These are phyloP conservation scores for Colletotrichum sp. DNA, from an alignment of 2,329 filamentous ascomycete genomes.

Conservation along the genomic window DNA sequence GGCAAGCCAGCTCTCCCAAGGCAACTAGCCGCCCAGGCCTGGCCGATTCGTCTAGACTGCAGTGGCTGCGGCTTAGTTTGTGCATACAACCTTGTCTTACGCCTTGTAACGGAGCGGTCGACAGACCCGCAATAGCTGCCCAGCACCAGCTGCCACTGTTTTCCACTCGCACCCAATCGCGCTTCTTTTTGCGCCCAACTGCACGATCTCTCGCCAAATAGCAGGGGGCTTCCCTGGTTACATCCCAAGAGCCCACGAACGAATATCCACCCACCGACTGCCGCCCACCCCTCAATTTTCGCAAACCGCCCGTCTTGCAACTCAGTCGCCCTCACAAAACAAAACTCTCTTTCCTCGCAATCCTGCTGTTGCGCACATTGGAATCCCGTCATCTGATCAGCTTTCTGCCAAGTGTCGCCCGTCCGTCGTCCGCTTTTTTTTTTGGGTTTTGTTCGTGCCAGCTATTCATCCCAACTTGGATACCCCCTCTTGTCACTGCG, in stretches of 20 bases:
- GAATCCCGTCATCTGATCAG: conserved; percentile 9
- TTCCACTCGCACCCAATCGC: conserved; percentile 20
- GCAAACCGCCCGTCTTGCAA: conserved; percentile 12
- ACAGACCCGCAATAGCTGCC: conserved; percentile 24
- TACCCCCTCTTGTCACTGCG: neutral
- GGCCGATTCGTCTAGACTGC: neutral
- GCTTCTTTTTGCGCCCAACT: conserved; percentile 23
- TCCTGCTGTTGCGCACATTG: neutral
- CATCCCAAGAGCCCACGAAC: conserved; percentile 16
- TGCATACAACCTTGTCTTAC: conserved; percentile 7
- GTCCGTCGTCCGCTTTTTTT: neutral
- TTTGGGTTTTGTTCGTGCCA: neutral
- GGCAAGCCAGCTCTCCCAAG: neutral
- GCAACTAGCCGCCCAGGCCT: neutral
- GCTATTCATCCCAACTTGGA: conserved; percentile 1
- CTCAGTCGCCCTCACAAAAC: neutral
- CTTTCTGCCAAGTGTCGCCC: neutral
- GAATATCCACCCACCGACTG: conserved; percentile 20
- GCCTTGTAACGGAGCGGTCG: conserved; percentile 17
- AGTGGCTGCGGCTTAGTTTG: conserved; percentile 20
- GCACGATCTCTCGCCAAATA: conserved; percentile 20
- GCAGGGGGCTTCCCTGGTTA: conserved; percentile 19
- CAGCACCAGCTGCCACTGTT: conserved; percentile 22
- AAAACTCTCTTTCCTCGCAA: neutral
- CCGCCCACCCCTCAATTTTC: conserved; percentile 22